These are phyloP conservation scores for Ceratobasidium sp. DNA, from an alignment of 1,284 basidiomycete species.

Conservation along the genomic window DNA sequence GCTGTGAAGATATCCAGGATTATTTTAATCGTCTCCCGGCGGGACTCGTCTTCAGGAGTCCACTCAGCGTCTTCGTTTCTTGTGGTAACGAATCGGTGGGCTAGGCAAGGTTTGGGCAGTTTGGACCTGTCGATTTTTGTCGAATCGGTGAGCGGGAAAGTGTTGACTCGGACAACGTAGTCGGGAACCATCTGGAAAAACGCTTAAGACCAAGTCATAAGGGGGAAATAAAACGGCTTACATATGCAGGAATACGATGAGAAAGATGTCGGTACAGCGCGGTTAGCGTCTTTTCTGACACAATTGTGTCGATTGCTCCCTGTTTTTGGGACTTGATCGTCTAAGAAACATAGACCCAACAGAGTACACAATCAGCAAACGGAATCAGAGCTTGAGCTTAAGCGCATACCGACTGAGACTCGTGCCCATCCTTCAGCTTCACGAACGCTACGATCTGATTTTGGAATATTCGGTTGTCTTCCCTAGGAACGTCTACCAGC, in stretches of 20 bases:
- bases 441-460: slow-evolving; percentile 14
- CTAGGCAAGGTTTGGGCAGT: background rate
- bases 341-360: background rate
- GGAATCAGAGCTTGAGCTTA: background rate
- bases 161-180: background rate
- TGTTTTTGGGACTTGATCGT: background rate
- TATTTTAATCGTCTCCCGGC: background rate
- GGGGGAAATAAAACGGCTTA: background rate
- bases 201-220: background rate
- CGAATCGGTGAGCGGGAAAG: background rate
- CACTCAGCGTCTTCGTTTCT: background rate
- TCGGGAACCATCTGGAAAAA: slow-evolving; percentile 9
- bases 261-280: background rate
- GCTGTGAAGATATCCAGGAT: background rate
- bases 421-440: background rate
- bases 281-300: background rate
- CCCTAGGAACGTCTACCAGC: background rate
- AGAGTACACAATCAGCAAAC: background rate
- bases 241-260: slow-evolving; percentile 1
- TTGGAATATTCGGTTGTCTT: background rate
- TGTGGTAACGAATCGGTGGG: background rate
- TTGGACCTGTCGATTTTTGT: background rate
- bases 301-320: background rate
- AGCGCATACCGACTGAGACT: background rate
- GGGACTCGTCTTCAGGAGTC: background rate